Percentiles rank a stretch among this genome's conserved stretches.
phyloP scores from a whole-genome alignment of 2,329 filamentous ascomycete species.

The Neofusicoccum umdonicola region DNA sequence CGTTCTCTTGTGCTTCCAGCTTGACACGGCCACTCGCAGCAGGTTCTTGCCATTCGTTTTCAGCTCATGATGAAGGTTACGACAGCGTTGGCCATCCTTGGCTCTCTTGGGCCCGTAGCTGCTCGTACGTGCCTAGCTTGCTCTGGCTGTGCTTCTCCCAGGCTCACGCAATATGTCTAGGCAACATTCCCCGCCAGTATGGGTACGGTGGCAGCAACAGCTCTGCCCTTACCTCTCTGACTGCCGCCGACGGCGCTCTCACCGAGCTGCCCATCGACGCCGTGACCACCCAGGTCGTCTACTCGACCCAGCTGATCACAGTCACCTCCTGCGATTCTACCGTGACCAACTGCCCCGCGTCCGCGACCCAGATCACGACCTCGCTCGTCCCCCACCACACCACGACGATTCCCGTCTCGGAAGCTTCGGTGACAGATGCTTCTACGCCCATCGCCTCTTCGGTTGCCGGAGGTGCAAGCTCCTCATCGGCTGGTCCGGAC shows the following conservation, averaged over 20 bases:
- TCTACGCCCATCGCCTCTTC: background rate
- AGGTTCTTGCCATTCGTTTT: background rate
- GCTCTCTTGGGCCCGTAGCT: conserved; percentile 1
- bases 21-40: background rate
- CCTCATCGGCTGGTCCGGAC: conserved; percentile 7
- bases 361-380: background rate
- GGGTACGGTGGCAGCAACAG: no score
- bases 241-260: background rate
- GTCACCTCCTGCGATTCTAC: conserved; percentile 5
- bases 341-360: conserved; percentile 22
- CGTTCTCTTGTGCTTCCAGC: background rate
- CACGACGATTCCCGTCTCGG: background rate
- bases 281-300: conserved; percentile 4
- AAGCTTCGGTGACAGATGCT: conserved; percentile 7
- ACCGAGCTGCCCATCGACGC: background rate
- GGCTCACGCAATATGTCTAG: background rate
- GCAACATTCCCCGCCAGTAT: background rate
- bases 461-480: background rate
- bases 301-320: conserved; percentile 12
- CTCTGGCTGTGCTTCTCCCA: background rate
- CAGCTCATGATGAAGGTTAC: conserved; percentile 4
- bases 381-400: conserved; percentile 3
- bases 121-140: background rate
- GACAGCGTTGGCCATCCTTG: conserved; percentile 3
- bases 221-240: background rate